A percentile compares a stretch with the other conserved stretches of the same genome.
phyloP scores from a whole-genome alignment of 177 flowering plant genomes.

The Vitis hybrid region DNA sequence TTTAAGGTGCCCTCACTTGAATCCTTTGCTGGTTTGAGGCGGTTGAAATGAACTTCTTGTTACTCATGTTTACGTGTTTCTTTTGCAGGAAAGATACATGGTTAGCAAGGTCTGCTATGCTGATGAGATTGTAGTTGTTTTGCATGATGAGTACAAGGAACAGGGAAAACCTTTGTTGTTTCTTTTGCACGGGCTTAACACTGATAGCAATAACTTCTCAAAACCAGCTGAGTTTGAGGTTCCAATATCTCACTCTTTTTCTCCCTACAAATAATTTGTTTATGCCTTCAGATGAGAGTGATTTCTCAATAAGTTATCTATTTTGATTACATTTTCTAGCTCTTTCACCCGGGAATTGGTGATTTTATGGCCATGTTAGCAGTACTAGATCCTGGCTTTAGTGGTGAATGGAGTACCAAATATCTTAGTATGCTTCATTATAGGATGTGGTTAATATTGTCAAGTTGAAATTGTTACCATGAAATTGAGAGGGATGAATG shows the following conservation, averaged over 20 bases:
- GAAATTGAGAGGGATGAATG: no score
- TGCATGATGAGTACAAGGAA: conserved; percentile 46
- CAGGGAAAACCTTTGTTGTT: conserved; percentile 63
- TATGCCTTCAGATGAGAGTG: background rate
- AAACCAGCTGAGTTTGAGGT: conserved; percentile 89
- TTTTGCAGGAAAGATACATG: conserved; percentile 71
- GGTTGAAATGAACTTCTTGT: background rate
- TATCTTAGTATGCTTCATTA: no score
- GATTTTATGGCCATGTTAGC: background rate
- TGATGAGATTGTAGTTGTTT: conserved; percentile 63
- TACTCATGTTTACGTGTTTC: conserved; percentile 2
- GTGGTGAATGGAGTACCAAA: no score
- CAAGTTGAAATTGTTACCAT: no score
- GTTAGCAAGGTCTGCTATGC: conserved; percentile 54
- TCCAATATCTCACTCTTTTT: background rate
- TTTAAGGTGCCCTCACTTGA: conserved; percentile 55
- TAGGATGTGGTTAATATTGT: no score
- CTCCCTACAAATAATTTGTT: background rate
- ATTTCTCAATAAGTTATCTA: background rate
- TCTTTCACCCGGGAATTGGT: background rate
- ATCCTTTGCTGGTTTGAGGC: background rate
- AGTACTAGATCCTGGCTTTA: no score
- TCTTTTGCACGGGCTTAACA: conserved; percentile 84
- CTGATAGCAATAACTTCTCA: conserved; percentile 79
- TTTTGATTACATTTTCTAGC: background rate